phyloP scores from a whole-genome alignment of 2,329 filamentous ascomycete species.

The Diaporthe eres region DNA sequence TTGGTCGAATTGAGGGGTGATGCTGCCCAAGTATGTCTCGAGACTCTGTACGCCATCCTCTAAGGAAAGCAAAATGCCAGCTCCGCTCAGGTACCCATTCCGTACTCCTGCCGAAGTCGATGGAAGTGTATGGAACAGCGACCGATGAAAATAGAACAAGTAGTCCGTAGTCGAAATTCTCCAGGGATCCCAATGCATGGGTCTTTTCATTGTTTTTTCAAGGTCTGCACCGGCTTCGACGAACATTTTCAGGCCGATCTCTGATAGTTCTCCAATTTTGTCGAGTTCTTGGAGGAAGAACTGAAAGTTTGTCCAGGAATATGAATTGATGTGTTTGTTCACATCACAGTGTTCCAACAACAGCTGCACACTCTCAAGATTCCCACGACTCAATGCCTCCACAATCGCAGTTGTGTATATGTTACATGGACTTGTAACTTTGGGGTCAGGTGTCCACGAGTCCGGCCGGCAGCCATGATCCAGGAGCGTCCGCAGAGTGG shows the following conservation, averaged over 20 bases:
- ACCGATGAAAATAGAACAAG: slow-evolving; percentile 5
- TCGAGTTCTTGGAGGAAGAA: not conserved
- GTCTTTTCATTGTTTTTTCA: not conserved
- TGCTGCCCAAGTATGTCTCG: not conserved
- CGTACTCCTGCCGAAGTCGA: fast-evolving
- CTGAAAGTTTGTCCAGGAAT: not conserved
- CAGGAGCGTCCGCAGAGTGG: not conserved
- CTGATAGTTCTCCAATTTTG: not conserved
- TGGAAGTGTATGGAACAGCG: not conserved
- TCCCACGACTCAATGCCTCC: not conserved
- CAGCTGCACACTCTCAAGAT: not conserved
- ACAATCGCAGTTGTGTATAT: not conserved
- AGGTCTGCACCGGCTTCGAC: not conserved
- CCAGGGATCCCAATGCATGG: too few species aligned
- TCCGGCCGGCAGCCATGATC: not conserved
- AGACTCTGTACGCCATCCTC: not conserved
- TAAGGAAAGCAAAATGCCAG: not conserved
- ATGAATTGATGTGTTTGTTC: not conserved
- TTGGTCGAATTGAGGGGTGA: not conserved
- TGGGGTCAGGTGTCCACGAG: too few species aligned
- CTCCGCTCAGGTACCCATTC: not conserved
- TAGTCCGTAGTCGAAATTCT: not conserved
- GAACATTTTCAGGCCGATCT: not conserved
- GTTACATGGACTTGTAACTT: too few species aligned
- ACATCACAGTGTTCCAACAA: not conserved